Evolutionary conservation across 208 protist genomes (phyloP), one percentile per base, ranked within the genome.

Genomic region (Acanthamoeba triangularis): DNA sequence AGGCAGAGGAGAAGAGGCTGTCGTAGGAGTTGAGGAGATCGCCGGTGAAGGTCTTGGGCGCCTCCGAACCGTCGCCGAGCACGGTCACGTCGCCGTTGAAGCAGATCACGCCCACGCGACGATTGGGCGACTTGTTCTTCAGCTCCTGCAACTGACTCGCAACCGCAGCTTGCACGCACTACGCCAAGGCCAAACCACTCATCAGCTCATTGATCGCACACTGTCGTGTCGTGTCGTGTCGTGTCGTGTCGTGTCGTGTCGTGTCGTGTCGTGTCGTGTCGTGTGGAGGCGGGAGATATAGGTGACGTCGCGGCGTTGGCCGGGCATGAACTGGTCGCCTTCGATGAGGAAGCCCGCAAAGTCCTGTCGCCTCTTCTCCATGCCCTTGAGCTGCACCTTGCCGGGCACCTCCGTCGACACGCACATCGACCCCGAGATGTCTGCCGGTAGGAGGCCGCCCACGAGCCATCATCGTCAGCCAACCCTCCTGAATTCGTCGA

Each of bases 371-470:
- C 41, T 3, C 49, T 78, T 93, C 28, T 63, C 30, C 69, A 49
- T 25, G 41, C 72, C 72, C 41, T 90, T 90, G 52, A 94, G 91
- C 52, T 90, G 18, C 33, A 69, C 30, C 52, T 47, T 41, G 56
- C 90, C 23, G 44, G 94, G 85, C 6, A 97, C 47, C 41, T 97
- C 96, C 20, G 95, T 97, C 14, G 96, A 96, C 30, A 97, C 95
- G 82, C 95, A 96, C 96, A 97, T 97, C n/a, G 96, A 97, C 52
- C 96, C 96, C 16, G 95, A 96, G 3, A 96, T 95, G 91, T 97
- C 96, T 49, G 96, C 80, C 95, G 37, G 37, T 95, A 95, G 74
- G 7, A 28, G n/a, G 0, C 84, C 95, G 35, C 95, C 84, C 59
- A 0, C 47, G 2, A 33, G 23, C 6, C 0, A 28, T 8, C 28